phyloP scores from a whole-genome alignment of 2,329 filamentous ascomycete genomes.

The Neonectria hederae region DNA sequence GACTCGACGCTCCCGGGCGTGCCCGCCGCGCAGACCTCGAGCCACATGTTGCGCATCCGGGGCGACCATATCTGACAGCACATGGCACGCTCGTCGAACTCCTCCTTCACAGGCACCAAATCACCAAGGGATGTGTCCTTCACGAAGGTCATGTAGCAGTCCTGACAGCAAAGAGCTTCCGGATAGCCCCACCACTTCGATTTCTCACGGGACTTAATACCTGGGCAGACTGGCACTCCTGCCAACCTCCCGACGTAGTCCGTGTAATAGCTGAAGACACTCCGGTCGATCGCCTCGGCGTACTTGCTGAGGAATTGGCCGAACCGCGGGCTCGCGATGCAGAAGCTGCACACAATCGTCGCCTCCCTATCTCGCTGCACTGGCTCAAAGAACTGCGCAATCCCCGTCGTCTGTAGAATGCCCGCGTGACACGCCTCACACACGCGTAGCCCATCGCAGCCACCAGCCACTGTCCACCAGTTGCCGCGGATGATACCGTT shows the following conservation, averaged over 20 bases:
- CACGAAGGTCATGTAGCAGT: slow-evolving; percentile 48
- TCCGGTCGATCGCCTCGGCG: slow-evolving; percentile 44
- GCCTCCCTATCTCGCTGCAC: slow-evolving; percentile 26
- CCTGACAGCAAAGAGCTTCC: slow-evolving; percentile 46
- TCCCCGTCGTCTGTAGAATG: slow-evolving; percentile 38
- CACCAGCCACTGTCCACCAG: slow-evolving; percentile 47
- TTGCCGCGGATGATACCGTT: slow-evolving; percentile 44
- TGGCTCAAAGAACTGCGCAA: slow-evolving; percentile 44
- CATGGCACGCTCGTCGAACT: slow-evolving; percentile 35
- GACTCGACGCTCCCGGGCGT: slow-evolving; percentile 39
- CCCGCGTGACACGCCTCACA: slow-evolving; percentile 49
- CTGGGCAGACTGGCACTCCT: slow-evolving; percentile 41
- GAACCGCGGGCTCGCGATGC: slow-evolving; percentile 39
- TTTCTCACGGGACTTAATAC: slow-evolving; percentile 38
- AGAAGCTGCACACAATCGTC: slow-evolving; percentile 46
- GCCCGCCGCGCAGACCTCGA: slow-evolving; percentile 41
- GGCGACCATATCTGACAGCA: slow-evolving; percentile 52
- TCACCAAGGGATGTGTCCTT: slow-evolving; percentile 40
- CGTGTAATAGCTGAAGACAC: slow-evolving; percentile 44
- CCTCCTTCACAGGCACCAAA: slow-evolving; percentile 39
- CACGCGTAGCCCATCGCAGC: slow-evolving; percentile 37
- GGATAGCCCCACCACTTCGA: slow-evolving; percentile 49
- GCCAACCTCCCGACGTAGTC: slow-evolving; percentile 45
- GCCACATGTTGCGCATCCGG: slow-evolving; percentile 51
- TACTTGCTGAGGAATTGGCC: slow-evolving; percentile 39